phyloP scores from a whole-genome alignment of 2,329 filamentous ascomycete genomes.

The Botrytis fragariae region DNA sequence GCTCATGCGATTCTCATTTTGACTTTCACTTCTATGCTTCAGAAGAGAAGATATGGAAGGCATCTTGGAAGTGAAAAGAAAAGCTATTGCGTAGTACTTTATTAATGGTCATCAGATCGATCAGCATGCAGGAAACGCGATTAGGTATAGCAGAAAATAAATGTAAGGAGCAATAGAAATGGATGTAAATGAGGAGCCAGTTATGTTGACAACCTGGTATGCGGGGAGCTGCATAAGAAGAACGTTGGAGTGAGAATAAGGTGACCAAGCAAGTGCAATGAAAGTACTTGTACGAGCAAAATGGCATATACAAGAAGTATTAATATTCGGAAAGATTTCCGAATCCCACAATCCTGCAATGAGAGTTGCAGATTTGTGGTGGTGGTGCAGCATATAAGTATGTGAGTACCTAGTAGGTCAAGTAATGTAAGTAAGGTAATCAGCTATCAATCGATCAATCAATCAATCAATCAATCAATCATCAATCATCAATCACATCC shows the following conservation, averaged over 20 bases:
- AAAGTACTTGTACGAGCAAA: slow-evolving; percentile 5
- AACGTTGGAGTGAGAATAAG: slow-evolving; percentile 13
- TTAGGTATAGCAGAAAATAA: slow-evolving; percentile 18
- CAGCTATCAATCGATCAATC: neutral
- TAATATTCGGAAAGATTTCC: slow-evolving; percentile 5
- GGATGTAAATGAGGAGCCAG: slow-evolving; percentile 8
- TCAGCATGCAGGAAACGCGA: slow-evolving; percentile 21
- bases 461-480: neutral
- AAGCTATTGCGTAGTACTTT: neutral
- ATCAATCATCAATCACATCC: neutral
- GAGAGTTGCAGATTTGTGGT: slow-evolving; percentile 1
- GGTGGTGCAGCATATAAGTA: slow-evolving; percentile 3
- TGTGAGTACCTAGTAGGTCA: neutral
- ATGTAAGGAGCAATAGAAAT: slow-evolving; percentile 12
- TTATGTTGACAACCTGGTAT: slow-evolving; percentile 15
- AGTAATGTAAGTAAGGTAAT: neutral
- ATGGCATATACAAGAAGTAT: slow-evolving; percentile 8
- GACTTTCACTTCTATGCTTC: slow-evolving; percentile 27
- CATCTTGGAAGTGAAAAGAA: slow-evolving; percentile 27
- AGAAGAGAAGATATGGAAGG: slow-evolving; percentile 36
- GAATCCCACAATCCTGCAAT: slow-evolving; percentile 7
- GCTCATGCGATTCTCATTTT: slow-evolving; percentile 24
- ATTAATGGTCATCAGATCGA: slow-evolving; percentile 20
- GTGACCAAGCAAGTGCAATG: neutral
- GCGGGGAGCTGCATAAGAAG: slow-evolving; percentile 18